A percentile compares a stretch with the other conserved stretches of the same genome.
Evolutionary conservation across 148 eudicot genomes (phyloP).

Genomic region (Rhododendron simsii): DNA sequence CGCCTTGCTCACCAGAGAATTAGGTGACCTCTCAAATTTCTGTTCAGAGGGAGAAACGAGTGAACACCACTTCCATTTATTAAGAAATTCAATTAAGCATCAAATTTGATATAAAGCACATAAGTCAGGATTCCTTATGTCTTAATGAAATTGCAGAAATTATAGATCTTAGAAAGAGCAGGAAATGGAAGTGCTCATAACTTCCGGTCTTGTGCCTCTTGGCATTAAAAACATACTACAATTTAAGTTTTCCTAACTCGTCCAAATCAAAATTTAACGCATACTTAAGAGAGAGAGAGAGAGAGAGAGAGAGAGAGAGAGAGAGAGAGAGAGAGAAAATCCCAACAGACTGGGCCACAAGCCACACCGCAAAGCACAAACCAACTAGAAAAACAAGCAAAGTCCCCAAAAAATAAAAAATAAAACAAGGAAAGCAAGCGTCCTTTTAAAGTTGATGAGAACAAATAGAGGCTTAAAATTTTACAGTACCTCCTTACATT

Average conservation of each 20-base stretch:
- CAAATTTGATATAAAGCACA: neutral
- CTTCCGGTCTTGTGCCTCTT: too few species aligned
- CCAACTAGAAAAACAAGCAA: too few species aligned
- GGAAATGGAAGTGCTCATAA: neutral
- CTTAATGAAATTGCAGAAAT: neutral
- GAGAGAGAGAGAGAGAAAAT: too few species aligned
- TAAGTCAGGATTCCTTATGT: neutral
- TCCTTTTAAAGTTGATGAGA: neutral
- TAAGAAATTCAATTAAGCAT: neutral
- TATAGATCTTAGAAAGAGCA: neutral
- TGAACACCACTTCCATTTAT: neutral
- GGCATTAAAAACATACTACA: neutral
- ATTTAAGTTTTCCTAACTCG: neutral
- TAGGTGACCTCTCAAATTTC: neutral
- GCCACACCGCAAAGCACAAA: too few species aligned
- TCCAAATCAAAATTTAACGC: neutral
- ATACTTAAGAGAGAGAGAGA: too few species aligned
- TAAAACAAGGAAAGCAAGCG: neutral
- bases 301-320: too few species aligned
- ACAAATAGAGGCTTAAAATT: neutral
- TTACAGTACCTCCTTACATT: neutral
- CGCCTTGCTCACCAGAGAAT: neutral
- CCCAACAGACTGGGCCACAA: too few species aligned
- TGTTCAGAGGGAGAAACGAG: neutral
- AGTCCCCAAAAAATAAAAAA: too few species aligned